Percentiles rank a stretch among this genome's conserved stretches.
These are phyloP conservation scores for Aspergillus olivimuriae DNA, from an alignment of 495 filamentous ascomycete genomes.

Conservation along the genomic window DNA sequence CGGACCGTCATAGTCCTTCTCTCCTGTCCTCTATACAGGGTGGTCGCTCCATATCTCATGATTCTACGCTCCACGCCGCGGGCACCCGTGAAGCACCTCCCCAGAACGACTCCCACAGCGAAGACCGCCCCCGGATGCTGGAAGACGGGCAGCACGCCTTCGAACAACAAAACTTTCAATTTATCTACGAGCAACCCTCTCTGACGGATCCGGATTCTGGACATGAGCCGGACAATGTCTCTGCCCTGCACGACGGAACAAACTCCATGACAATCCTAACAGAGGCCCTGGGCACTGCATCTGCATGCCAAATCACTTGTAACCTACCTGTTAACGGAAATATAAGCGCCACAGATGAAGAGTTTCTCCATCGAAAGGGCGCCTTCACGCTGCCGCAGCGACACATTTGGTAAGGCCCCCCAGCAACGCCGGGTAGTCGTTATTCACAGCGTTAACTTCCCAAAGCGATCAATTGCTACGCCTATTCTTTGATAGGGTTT, in stretches of 20 bases:
- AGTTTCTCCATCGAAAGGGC: constrained; percentile 1
- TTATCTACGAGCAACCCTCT: no score
- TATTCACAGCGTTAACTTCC: background rate
- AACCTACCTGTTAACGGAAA: background rate
- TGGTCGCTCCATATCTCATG: no score
- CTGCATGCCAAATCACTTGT: background rate
- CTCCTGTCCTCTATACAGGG: no score
- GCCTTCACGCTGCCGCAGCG: background rate
- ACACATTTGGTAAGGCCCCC: background rate
- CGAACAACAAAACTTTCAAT: no score
- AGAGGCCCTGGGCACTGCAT: background rate
- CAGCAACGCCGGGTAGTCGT: no score
- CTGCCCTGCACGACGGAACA: background rate
- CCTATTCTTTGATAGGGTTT: background rate
- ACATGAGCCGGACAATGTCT: background rate
- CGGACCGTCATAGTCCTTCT: no score
- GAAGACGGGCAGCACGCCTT: no score
- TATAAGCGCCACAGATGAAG: background rate
- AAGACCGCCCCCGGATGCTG: no score
- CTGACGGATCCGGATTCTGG: no score
- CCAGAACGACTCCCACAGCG: no score
- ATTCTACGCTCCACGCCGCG: no score
- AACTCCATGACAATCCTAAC: background rate
- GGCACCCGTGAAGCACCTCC: no score
- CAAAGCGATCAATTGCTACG: background rate